Conservation (phyloP, 345 rosid species). For the Luvunga scandens region DNA sequence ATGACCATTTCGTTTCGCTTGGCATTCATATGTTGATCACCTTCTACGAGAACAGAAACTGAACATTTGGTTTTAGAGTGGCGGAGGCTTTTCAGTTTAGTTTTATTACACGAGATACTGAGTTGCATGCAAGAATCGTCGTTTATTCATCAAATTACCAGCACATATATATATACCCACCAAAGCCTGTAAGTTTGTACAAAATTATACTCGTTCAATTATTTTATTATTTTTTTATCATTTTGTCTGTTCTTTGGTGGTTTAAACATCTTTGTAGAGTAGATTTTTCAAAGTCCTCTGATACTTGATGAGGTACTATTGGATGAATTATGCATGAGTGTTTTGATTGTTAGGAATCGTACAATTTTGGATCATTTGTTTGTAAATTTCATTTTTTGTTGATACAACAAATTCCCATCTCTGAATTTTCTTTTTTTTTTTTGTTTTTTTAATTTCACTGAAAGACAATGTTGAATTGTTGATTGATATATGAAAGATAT, state of each 20-base stretch:
- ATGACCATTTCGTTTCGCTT: not conserved
- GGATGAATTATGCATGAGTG: not conserved
- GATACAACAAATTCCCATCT: not conserved
- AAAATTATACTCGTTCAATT: not conserved
- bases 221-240: not conserved
- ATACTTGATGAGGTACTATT: not conserved
- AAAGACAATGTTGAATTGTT: not conserved
- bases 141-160: not conserved
- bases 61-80: not conserved
- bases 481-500: not conserved
- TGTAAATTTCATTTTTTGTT: not conserved
- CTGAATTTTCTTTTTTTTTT: not conserved
- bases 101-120: not conserved
- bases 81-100: not conserved
- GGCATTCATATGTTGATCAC: not conserved
- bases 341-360: not conserved
- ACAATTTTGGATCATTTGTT: not conserved
- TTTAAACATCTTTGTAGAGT: not conserved
- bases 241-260: not conserved
- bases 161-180: not conserved
- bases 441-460: not conserved
- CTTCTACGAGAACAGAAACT: not conserved
- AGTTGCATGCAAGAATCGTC: not conserved
- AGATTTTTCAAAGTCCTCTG: too few relatives aligned
- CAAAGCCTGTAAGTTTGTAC: not conserved